Percentiles rank a stretch among this genome's conserved stretches.
phyloP scores from a whole-genome alignment of 2,329 filamentous ascomycete genomes.

The Ophiocordyceps robertsii region DNA sequence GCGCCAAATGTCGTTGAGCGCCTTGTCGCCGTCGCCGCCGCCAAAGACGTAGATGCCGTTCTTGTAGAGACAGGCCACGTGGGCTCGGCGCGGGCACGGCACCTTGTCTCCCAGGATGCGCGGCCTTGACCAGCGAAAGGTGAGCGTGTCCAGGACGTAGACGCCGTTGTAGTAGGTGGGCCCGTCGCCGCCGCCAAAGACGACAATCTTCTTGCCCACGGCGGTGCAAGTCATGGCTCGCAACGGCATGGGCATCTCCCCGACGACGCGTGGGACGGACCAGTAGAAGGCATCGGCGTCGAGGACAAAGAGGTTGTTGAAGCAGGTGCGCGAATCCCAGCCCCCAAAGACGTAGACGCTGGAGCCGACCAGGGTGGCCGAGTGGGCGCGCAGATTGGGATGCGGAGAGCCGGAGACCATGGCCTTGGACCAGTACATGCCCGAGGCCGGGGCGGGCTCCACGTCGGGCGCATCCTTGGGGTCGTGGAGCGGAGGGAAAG shows the following conservation, averaged over 20 bases:
- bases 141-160: conserved; percentile 58
- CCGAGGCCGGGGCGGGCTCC: conserved; percentile 48
- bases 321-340: conserved; percentile 52
- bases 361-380: conserved; percentile 50
- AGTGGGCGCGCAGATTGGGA: conserved; percentile 51
- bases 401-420: conserved; percentile 49
- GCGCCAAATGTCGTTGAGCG: conserved; percentile 60
- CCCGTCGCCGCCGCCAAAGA: conserved; percentile 58
- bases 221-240: conserved; percentile 61
- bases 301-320: conserved; percentile 56
- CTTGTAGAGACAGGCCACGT: conserved; percentile 59
- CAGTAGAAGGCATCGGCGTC: conserved; percentile 60
- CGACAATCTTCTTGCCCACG: conserved; percentile 55
- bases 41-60: conserved; percentile 62
- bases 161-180: conserved; percentile 61
- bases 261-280: conserved; percentile 50
- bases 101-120: conserved; percentile 42
- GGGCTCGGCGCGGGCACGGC: conserved; percentile 50
- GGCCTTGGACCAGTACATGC: conserved; percentile 61
- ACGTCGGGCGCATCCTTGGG: conserved; percentile 45
- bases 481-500: conserved; percentile 44
- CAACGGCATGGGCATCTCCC: conserved; percentile 50
- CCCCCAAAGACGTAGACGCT: conserved; percentile 58
- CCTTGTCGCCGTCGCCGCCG: conserved; percentile 55
- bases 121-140: conserved; percentile 52